Conservation (phyloP, 2,329 filamentous ascomycete species). For the Elsinoe ampelina region DNA sequence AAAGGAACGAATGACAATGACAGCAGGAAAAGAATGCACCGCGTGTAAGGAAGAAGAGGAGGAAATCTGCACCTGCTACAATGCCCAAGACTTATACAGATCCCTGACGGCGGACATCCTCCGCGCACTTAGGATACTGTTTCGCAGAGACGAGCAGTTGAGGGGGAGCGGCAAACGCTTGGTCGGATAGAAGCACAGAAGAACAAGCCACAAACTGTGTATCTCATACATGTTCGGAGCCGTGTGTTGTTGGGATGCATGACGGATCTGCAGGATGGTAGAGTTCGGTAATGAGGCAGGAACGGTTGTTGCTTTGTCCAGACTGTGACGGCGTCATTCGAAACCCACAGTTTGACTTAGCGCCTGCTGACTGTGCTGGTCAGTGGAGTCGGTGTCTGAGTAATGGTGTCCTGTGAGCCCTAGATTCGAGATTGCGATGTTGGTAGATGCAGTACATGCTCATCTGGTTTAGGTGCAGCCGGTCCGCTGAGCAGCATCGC, state of each 20-base stretch:
- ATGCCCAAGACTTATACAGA: conserved; percentile 1
- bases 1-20: conserved; percentile 7
- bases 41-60: neutral
- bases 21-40: conserved; percentile 10
- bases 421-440: too few species aligned
- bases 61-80: neutral
- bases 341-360: conserved; percentile 6
- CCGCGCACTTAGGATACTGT: neutral
- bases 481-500: too few species aligned
- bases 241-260: neutral
- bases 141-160: neutral
- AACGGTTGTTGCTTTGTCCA: conserved; percentile 2
- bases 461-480: too few species aligned
- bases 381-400: neutral
- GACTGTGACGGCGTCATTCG: conserved; percentile 5
- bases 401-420: neutral
- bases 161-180: neutral
- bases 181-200: neutral
- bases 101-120: neutral
- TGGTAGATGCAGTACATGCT: too few species aligned
- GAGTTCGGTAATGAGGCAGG: conserved; percentile 3
- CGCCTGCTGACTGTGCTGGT: neutral
- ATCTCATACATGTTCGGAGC: neutral
- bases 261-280: neutral
- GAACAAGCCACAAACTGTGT: conserved; percentile 3